Evolutionary conservation across 2,329 filamentous ascomycete genomes (phyloP).

Genomic region (Cercospora citrullina): DNA sequence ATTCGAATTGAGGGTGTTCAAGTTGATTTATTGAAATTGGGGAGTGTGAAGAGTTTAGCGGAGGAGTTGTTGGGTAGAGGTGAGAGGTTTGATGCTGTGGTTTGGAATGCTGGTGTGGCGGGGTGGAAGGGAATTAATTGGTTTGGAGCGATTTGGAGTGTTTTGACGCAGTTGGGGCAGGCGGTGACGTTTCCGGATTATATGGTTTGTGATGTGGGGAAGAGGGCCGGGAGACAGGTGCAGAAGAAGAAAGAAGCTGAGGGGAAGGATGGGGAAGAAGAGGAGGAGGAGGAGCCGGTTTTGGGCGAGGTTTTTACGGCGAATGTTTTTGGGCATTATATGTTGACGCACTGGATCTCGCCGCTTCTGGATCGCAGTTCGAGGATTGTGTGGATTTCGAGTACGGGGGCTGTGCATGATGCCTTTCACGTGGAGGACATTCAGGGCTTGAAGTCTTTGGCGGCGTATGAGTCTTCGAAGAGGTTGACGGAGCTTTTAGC

Average conservation of each 20-base stretch:
- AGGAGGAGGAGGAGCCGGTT: conserved; percentile 51
- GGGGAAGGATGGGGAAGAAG: conserved; percentile 11
- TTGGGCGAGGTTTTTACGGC: conserved; percentile 84
- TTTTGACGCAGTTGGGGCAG: conserved; percentile 64
- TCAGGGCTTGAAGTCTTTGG: conserved; percentile 64
- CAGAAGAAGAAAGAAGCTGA: conserved; percentile 14
- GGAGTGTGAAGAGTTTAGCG: conserved; percentile 57
- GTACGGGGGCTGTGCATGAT: conserved; percentile 66
- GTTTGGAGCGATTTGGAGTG: conserved; percentile 56
- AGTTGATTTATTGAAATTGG: conserved; percentile 58
- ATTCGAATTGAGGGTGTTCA: conserved; percentile 58
- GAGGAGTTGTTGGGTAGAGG: conserved; percentile 56
- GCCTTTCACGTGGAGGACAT: conserved; percentile 68
- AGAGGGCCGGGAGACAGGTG: conserved; percentile 56
- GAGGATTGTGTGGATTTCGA: conserved; percentile 84
- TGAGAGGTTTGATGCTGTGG: conserved; percentile 72
- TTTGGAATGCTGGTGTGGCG: conserved; percentile 87
- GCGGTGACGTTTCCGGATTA: conserved; percentile 74
- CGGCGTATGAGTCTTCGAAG: conserved; percentile 84
- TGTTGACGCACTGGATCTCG: conserved; percentile 77
- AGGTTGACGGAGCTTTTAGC: conserved; percentile 79
- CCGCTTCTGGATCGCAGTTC: conserved; percentile 63
- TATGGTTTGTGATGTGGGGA: conserved; percentile 65
- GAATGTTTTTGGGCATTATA: conserved; percentile 93
- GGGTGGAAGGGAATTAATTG: conserved; percentile 82